Base-by-base conservation (phyloP, 2,329 filamentous ascomycete species). In the Sclerotinia nivalis region DNA sequence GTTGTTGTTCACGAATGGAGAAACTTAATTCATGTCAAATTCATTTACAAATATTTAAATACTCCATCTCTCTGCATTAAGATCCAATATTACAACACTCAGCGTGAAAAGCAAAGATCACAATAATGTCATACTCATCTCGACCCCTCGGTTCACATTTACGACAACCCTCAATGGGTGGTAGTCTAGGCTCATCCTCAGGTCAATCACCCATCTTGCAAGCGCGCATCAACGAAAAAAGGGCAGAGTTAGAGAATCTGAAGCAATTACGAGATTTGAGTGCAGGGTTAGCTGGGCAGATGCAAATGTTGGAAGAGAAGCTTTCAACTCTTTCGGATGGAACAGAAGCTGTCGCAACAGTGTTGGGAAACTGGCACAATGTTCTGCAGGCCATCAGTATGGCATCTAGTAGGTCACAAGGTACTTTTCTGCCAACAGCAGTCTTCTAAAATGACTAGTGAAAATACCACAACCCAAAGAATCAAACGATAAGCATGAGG, bases 341-440 rank as follows among this genome's bases (percentile, higher is more conserved):
- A 20, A 96, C 93, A 43, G 91, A 96, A 86, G 91, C 91, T 91
- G 78, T 71, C 61, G 34, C 34, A 52, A 65, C 61, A 40, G 61
- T 65, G 7, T 28, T 65, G 61, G 61, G 61, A 20, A 65, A 65
- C 34, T 65, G 61, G 61, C 61, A 94, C 80, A 94, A 93, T 75
- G 92, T 96, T 73, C 84, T 96, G 71, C 86, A 91, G 73, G 92
- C 92, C 55, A 94, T 96, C 77, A 91, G 91, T 77, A 94, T 96
- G 91, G 93, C 93, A 72, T 94, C 91, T 71, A 86, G 92, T 94
- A 84, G 77, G 88, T 82, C 40, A 10, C 69, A 18, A 18, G 15
- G 20, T 68, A 22, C 10, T 52, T n/a, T 1, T 18, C 13, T 43
- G 6, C 31, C 18, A 20, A 54, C 22, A 9, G 25, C 54, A 40